These are phyloP conservation scores for Sugiyamaella qingdaonensis DNA, from an alignment of 805 yeast species.

Conservation along the genomic window DNA sequence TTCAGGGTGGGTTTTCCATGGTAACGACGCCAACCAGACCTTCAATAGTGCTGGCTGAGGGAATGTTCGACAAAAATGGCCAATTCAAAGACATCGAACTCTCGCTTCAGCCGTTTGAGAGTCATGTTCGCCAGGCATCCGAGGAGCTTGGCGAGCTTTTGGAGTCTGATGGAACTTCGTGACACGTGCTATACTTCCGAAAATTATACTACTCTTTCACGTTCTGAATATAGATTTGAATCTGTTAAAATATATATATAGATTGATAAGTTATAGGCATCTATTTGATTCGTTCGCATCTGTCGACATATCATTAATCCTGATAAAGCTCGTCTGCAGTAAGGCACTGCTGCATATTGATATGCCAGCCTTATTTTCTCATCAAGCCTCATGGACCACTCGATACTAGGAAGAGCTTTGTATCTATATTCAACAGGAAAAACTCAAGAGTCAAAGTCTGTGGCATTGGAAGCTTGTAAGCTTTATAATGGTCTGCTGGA, in stretches of 20 bases:
- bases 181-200: no score
- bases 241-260: background rate
- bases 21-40: background rate
- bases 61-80: background rate
- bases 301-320: background rate
- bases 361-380: background rate
- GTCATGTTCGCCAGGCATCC: background rate
- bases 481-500: background rate
- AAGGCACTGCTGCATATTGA: no score
- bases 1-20: conserved; percentile 2
- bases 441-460: background rate
- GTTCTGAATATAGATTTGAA: background rate
- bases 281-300: background rate
- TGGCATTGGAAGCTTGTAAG: background rate
- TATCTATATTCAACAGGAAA: background rate
- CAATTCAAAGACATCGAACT: background rate
- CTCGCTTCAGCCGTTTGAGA: background rate
- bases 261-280: no score
- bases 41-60: background rate
- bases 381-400: background rate
- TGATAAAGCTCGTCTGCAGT: no score
- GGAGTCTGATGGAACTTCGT: background rate
- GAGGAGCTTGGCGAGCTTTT: background rate
- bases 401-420: background rate
- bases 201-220: no score